These are phyloP conservation scores for Tetragonia tetragonoides DNA, from an alignment of 148 eudicot genomes.

Conservation along the genomic window DNA sequence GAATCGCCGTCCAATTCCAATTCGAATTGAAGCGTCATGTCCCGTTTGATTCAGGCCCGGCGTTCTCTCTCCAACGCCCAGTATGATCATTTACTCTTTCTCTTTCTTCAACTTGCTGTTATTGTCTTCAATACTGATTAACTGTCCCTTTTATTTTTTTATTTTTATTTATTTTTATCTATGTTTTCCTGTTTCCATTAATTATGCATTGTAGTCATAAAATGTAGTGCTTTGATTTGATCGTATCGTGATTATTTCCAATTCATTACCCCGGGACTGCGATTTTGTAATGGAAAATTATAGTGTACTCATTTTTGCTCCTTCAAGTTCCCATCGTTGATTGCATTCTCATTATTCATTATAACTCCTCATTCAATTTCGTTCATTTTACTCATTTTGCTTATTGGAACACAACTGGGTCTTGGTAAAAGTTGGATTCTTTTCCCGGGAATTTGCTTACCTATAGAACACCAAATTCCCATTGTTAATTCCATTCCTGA, in stretches of 20 bases:
- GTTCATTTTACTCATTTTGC: neutral
- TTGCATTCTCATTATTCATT: slow-evolving; percentile 1
- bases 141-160: neutral
- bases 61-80: slow-evolving; percentile 35
- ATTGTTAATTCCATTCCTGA: too few relatives aligned
- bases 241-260: neutral
- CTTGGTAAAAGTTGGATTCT: neutral
- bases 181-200: neutral
- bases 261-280: neutral
- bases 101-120: neutral
- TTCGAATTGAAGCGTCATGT: slow-evolving; percentile 31
- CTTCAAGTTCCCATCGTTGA: neutral
- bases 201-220: neutral
- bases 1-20: neutral
- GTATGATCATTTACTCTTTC: slow-evolving; percentile 23
- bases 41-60: slow-evolving; percentile 47
- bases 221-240: neutral
- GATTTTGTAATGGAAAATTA: neutral
- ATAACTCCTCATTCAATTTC: neutral
- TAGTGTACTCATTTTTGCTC: slow-evolving; percentile 2
- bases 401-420: too few relatives aligned
- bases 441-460: too few relatives aligned
- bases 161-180: too few relatives aligned
- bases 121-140: neutral
- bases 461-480: too few relatives aligned